Conservation (phyloP, 2,329 filamentous ascomycete genomes). For the Fusarium brachygibbosum region DNA sequence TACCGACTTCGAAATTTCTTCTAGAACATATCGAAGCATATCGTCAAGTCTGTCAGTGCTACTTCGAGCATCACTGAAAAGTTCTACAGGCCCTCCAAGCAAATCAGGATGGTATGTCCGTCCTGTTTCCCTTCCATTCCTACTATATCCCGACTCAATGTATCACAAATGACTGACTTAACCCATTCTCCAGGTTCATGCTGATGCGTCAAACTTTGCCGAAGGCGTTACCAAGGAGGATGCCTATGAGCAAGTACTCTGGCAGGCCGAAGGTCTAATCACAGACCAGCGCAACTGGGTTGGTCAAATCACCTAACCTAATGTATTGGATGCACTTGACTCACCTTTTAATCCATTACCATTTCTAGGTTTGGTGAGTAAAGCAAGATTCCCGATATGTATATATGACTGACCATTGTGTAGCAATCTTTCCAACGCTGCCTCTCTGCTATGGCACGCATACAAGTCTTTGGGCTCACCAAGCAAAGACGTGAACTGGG, state of each 20-base stretch:
- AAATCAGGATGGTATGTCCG: slow-evolving; percentile 37
- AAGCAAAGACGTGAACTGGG: slow-evolving; percentile 80
- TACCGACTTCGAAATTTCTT: slow-evolving; percentile 28
- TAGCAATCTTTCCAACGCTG: slow-evolving; percentile 82
- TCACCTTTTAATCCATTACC: slow-evolving; percentile 21
- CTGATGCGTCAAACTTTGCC: slow-evolving; percentile 81
- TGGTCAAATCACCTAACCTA: slow-evolving; percentile 46
- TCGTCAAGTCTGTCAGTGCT: background rate
- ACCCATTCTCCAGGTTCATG: slow-evolving; percentile 71
- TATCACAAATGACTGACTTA: slow-evolving; percentile 7
- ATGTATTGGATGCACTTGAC: slow-evolving; percentile 19
- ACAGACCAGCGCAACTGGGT: slow-evolving; percentile 86
- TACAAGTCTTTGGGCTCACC: slow-evolving; percentile 79
- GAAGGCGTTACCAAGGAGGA: slow-evolving; percentile 76
- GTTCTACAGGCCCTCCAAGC: background rate
- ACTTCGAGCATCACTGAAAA: background rate
- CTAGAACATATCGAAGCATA: slow-evolving; percentile 17
- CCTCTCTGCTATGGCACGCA: slow-evolving; percentile 83
- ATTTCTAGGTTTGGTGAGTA: slow-evolving; percentile 48
- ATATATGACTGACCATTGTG: slow-evolving; percentile 14
- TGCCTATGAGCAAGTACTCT: slow-evolving; percentile 79
- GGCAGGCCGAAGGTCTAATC: slow-evolving; percentile 77
- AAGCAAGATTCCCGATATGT: background rate
- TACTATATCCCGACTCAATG: background rate
- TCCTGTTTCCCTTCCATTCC: background rate